A percentile compares a stretch with the other conserved stretches of the same genome.
These are phyloP conservation scores for Vitis rotundifolia DNA, from an alignment of 164 flowering plant genomes.

Conservation along the genomic window DNA sequence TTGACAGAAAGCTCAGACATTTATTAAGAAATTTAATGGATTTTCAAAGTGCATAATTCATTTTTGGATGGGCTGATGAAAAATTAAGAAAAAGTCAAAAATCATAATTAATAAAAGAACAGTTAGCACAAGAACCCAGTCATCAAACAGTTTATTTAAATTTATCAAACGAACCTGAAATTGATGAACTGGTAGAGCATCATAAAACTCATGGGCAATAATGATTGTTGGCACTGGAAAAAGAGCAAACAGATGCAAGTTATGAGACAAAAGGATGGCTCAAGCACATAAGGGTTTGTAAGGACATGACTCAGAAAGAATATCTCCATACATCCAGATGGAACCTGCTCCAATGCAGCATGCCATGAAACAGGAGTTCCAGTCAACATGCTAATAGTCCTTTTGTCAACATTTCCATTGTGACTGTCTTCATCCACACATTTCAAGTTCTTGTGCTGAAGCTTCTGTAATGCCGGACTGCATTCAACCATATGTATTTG, in stretches of 20 bases:
- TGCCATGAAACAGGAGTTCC: conserved; percentile 90
- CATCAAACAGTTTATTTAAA: background rate
- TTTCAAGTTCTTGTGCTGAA: conserved; percentile 66
- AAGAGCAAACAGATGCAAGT: conserved; percentile 1
- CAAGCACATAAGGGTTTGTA: conserved; percentile 1
- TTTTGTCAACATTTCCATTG: conserved; percentile 28
- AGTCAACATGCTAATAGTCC: conserved; percentile 51
- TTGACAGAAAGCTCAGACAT: too few species aligned
- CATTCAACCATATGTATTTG: conserved; percentile 90
- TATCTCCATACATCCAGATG: conserved; percentile 73
- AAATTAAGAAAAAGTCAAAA: too few species aligned
- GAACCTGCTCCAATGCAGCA: conserved; percentile 83
- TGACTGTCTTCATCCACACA: conserved; percentile 45
- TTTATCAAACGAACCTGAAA: conserved; percentile 73
- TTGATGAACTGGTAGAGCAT: conserved; percentile 94
- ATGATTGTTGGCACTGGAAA: conserved; percentile 80
- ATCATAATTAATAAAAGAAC: background rate
- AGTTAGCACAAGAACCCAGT: background rate
- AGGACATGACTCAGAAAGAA: conserved; percentile 1
- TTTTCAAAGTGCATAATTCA: too few species aligned
- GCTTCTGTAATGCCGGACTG: conserved; percentile 79
- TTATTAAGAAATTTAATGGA: too few species aligned
- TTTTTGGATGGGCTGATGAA: too few species aligned
- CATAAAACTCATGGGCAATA: conserved; percentile 91
- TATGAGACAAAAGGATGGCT: background rate